Conservation (phyloP, 1,139 yeast genomes). For the Pichia sp. region DNA sequence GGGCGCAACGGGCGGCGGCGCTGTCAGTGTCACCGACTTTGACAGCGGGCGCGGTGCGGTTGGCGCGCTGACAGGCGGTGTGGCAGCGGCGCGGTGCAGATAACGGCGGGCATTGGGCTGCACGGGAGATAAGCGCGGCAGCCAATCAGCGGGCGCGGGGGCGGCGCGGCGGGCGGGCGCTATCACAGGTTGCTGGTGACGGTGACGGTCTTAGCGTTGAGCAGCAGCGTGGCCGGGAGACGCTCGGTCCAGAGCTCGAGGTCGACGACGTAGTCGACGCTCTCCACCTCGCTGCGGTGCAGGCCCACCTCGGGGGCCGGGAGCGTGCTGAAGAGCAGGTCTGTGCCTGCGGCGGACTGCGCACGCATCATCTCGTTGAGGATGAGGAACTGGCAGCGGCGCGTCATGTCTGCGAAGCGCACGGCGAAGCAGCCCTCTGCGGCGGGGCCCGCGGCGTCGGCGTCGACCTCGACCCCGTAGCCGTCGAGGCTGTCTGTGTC, state of each 20-base stretch:
- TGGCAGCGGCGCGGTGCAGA: no score
- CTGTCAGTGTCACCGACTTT: neutral
- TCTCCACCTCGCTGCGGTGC: conserved; percentile 35
- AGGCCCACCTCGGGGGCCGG: conserved; percentile 10
- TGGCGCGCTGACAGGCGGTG: no score
- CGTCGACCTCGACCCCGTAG: neutral
- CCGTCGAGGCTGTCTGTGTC: neutral
- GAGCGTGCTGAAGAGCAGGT: conserved; percentile 8
- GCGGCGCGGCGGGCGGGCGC: neutral
- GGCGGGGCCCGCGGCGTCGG: neutral
- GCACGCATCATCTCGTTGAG: conserved; percentile 67
- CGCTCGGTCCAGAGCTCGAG: conserved; percentile 77
- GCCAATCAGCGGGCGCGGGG: conserved; percentile 7
- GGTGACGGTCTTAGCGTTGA: conserved; percentile 90
- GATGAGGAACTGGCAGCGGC: conserved; percentile 84
- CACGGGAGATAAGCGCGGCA: conserved; percentile 1
- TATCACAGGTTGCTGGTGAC: conserved; percentile 60
- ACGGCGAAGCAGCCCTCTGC: conserved; percentile 7
- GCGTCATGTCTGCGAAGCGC: conserved; percentile 56
- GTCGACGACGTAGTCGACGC: conserved; percentile 70
- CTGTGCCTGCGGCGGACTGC: neutral
- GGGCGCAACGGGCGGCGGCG: neutral
- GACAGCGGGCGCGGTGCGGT: no score
- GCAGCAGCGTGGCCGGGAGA: conserved; percentile 73
- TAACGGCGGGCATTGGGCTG: no score